Evolutionary conservation across 345 rosid species (phyloP), one percentile per base, ranked within the genome.

Genomic region (Euphorbia lathyris): DNA sequence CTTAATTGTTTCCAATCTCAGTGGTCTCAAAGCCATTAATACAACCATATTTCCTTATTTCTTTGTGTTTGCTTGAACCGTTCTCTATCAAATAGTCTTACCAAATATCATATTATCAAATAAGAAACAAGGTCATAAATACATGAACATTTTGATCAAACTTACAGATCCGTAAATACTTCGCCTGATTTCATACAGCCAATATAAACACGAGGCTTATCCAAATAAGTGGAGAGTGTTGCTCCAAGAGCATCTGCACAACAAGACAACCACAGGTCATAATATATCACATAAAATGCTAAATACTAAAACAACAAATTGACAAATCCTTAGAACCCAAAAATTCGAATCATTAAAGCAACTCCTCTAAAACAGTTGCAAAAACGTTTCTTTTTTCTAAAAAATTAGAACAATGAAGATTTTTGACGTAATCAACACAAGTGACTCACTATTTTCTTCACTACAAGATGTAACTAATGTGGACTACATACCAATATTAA

Each of bases 131-230:
- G 19, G 9, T 50, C 20, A 66, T 66, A 56, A 50, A 45, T 51
- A 67, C 12, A 58, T 7, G 29, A 59, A 66, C 34, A 58, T 34
- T 72, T 13, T 12, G 26, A 79, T 50, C 51, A 69, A 75, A 81
- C 97, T 87, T 77, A 88, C 92, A 74, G 87, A 76, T 88, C 94
- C 60, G 90, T 84, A 66, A 85, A 83, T 74, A 88, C 92, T 79
- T 84, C 81, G 66, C 94, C 94, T 26, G 94, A 88, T 82, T 88
- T 88, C 94, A 90, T 87, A 69, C 99, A 95, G 67, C 98, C 96
- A 20, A 95, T 84, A 77, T 92, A 95, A 67, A 82, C 81, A 43
- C 91, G 83, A 56, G 92, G 94, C 70, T 84, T 84, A 66, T 76
- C 78, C 66, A 85, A 29, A 74, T 85, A 79, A 74, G 86, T 74